Base-by-base conservation (phyloP, 768 basidiomycete genomes). In the Leccinum variicolor region DNA sequence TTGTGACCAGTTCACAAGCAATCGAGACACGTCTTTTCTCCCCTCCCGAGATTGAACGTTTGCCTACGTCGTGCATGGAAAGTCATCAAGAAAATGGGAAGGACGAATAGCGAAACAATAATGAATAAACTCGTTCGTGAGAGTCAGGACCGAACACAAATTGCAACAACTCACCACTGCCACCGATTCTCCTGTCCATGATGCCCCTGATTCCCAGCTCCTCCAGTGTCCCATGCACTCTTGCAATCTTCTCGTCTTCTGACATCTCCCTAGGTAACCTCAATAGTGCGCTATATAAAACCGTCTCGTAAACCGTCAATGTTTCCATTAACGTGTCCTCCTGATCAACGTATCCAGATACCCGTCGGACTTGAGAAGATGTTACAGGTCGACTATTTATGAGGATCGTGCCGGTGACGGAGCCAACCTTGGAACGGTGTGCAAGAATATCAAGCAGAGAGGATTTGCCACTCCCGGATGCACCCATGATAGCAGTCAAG, bases 281-380 rank as follows among this genome's bases (percentile, higher is more conserved):
- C 66, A 99, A 72, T 49, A 98, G 69, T 13, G 97, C 97, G 52
- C 92, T 94, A 69, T 97, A 97, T 53, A 98, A 72, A 17, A 99
- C 89, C 0, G 95, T 98, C 79, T 99, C 97, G 72, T 98, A 98
- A 21, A 98, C 97, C 3, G 96, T 99, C 74, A 98, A 76, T 8
- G 96, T 98, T 67, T 89, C 84, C 90, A 99, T 96, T 61, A 99
- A 75, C 10, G 94, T 97, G 71, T 99, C 97, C 72, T 98, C 97
- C 73, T 99, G 97, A 69, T 99, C 96, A 46, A 99, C 97, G 63
- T 91, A 99, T 29, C 97, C 97, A 62, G 89, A 85, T 6, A 98
- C 89, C 34, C 85, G 84, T 70, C 85, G 87, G 78, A 92, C 97
- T 69, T 89, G 84, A 25, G 78, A 74, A 70, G 92, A 80, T 46